Base-by-base conservation (phyloP, 2,329 filamentous ascomycete genomes). In the Sordariomycetes sp. region DNA sequence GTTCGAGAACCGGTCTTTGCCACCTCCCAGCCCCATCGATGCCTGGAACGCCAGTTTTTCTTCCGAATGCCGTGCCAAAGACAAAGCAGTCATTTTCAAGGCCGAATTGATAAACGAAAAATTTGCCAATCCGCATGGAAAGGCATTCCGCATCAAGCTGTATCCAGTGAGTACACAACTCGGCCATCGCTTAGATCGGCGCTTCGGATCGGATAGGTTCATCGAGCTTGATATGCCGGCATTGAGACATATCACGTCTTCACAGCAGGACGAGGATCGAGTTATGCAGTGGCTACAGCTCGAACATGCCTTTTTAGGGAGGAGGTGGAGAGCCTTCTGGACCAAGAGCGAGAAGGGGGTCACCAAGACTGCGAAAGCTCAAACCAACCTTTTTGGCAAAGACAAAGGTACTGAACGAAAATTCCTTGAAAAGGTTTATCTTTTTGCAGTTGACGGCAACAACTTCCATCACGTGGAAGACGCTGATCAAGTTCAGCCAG, bases 201-300 rank as follows among this genome's bases (percentile, higher is more conserved):
- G 65, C 5, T 77, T 76, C 41, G 74, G 75, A 0, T 51, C 64
- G 0, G 74, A 80, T 41, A 62, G 75, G 1, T 78, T 78, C 30
- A 39, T 80, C 2, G 71, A 79, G 34, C 37, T 80, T 1, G 47
- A 63, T 5, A 55, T 78, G 5, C 73, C 75, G 0, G 59, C 59
- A 0, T n/a, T n/a, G n/a, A n/a, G n/a, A n/a, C n/a, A n/a, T n/a
- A n/a, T n/a, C n/a, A n/a, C n/a, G n/a, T n/a, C n/a, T n/a, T n/a
- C n/a, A n/a, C n/a, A n/a, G n/a, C n/a, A n/a, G n/a, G 46, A 58
- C 4, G 50, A 52, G 1, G 40, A 46, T n/a, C 15, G 18, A 30
- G 47, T 59, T 17, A 37, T 49, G 1, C 30, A 37, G 8, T 59
- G 56, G 56, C 36, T 59, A 4, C 34, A 38, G 0, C 34, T 34